Evolutionary conservation across 163 green algal species (phyloP), one percentile per base, ranked within the genome.

Genomic region (Chlorella variabilis): DNA sequence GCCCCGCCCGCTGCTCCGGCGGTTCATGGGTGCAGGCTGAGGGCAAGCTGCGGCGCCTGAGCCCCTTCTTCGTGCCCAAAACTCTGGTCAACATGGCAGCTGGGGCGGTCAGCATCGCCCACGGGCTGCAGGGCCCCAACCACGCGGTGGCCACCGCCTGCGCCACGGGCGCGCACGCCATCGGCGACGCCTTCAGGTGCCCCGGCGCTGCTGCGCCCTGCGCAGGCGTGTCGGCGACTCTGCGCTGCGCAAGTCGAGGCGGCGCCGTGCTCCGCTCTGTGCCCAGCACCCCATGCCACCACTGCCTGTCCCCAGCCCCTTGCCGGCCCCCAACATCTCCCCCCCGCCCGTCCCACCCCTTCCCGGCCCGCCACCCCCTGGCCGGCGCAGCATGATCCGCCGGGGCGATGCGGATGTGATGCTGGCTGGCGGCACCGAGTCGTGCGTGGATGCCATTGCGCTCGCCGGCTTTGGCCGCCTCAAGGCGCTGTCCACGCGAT

Each of bases 51-150:
- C 86, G 92, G 23, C 84, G 94, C 20, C 45, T 99, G 27, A 94
- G 85, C 41, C 96, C 96, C 18, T 98, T 94, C 85, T 98, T 98
- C 73, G 89, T 99, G 27, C 95, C 97, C n/a, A 85, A 90, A 21
- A 94, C 98, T 29, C 86, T 99, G 39, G 75, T 89, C 80, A 99
- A 98, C 91, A 97, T 97, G 91, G 93, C 96, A 6, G 92, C 94
- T 0, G 96, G 96, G 15, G 88, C 91, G 1, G 91, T 98, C 67
- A 94, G 91, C 87, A 97, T 99, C 7, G 71, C 82, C 3, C 80
- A 92, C 77, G 89, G 90, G 36, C 79, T 96, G 42, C 84, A 92
- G 78, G 96, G 96, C 0, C 96, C 96, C 59, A 97, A 96, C 86
- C 91, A 94, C 66, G 84, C 91, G 9, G 84, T 87, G 4, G 93